A percentile compares a stretch with the other conserved stretches of the same genome.
These are phyloP conservation scores for Ustilago tritici DNA, from an alignment of 1,284 basidiomycete genomes.

Conservation along the genomic window DNA sequence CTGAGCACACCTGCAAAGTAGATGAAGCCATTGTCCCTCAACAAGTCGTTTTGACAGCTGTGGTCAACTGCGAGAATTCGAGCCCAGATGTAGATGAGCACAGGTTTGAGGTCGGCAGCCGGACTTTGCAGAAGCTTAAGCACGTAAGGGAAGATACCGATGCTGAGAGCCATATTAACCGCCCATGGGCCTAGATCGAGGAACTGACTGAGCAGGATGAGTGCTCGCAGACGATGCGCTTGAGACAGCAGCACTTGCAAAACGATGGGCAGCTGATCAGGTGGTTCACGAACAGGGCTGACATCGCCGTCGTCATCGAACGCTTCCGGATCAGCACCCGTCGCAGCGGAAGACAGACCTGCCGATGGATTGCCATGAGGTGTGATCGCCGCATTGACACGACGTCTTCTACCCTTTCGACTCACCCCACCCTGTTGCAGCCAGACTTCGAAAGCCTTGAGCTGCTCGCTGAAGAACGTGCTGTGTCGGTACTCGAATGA, in stretches of 20 bases:
- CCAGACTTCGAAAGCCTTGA: conserved; percentile 98
- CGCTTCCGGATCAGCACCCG: conserved; percentile 39
- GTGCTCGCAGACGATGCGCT: conserved; percentile 91
- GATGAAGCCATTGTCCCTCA: conserved; percentile 75
- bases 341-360: conserved; percentile 42
- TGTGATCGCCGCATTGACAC: conserved; percentile 52
- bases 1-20: conserved; percentile 68
- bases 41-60: conserved; percentile 89
- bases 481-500: conserved; percentile 81
- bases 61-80: conserved; percentile 95
- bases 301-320: conserved; percentile 75
- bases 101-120: conserved; percentile 91
- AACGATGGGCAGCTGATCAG: conserved; percentile 96
- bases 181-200: conserved; percentile 99
- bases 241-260: conserved; percentile 96
- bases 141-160: conserved; percentile 99
- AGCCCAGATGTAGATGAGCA: conserved; percentile 99
- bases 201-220: conserved; percentile 96
- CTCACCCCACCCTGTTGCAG: conserved; percentile 74
- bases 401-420: conserved; percentile 60
- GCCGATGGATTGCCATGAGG: conserved; percentile 46
- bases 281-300: conserved; percentile 76
- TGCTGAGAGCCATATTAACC: conserved; percentile 94
- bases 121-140: conserved; percentile 95
- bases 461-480: conserved; percentile 93